A percentile compares a stretch with the other conserved stretches of the same genome.
Conservation (phyloP, 345 rosid species). For the Isatis tinctoria region DNA sequence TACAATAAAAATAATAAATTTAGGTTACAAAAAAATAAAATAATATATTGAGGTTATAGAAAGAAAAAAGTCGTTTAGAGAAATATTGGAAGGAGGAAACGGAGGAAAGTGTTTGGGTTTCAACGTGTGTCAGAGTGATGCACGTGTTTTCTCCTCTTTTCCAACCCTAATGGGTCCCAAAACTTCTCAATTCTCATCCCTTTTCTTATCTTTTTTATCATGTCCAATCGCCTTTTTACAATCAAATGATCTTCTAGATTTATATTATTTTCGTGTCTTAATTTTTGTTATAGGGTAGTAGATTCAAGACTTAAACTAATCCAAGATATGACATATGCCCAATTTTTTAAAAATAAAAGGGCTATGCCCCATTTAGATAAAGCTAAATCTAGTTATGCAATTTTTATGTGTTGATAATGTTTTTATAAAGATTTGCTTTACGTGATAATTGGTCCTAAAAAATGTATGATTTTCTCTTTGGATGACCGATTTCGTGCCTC, state of each 20-base stretch:
- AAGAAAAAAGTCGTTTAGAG: not conserved
- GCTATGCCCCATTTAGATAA: not conserved
- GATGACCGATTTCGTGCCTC: not conserved
- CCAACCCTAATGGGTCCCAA: slow-evolving; percentile 11
- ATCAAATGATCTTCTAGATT: not conserved
- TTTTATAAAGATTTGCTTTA: not conserved
- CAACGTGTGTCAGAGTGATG: slow-evolving; percentile 31
- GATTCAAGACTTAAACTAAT: not conserved
- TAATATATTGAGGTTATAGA: not conserved
- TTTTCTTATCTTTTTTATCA: not conserved
- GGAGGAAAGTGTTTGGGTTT: slow-evolving; percentile 17
- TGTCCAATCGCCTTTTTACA: slow-evolving; percentile 4
- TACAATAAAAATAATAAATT: not conserved
- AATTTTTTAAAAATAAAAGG: too few relatives aligned
- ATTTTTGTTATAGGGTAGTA: not conserved
- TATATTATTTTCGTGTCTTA: not conserved
- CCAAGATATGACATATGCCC: not conserved
- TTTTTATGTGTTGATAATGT: not conserved
- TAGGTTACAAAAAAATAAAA: too few relatives aligned
- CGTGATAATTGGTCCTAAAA: too few relatives aligned
- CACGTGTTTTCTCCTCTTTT: slow-evolving; percentile 29
- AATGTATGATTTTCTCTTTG: not conserved
- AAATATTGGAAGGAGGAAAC: not conserved
- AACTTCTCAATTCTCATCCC: not conserved
- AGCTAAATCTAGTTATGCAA: not conserved